Base-by-base conservation (phyloP, 345 rosid genomes). In the Eucalyptus cloeziana region DNA sequence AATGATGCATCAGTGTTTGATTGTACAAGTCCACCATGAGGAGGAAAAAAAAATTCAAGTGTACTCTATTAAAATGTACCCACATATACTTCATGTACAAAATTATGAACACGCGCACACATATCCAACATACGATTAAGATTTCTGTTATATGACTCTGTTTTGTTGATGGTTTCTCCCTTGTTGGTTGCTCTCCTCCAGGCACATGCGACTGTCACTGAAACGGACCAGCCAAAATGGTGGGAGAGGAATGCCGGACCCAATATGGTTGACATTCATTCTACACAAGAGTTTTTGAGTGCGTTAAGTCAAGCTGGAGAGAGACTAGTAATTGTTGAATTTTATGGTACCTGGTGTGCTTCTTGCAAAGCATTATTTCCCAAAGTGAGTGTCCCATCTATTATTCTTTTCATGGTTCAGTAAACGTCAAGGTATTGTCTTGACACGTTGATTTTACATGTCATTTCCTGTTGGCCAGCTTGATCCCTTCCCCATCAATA, bases 271-370 rank as follows among this genome's bases (percentile, higher is more conserved):
- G 99, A 97, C 89, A 94, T 97, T 92, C 99, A 96, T 92, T 97
- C 99, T 15, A 95, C 99, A 21, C 94, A 95, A 90, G 99, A 96
- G 89, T 97, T 96, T 92, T 92, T 96, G 89, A 90, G 93, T 43
- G 96, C 97, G 60, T 93, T 97, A 89, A 95, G 96, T 85, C 93
- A 93, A 91, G 97, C 99, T 2, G 96, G 95, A 13, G 97, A 97
- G 88, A 96, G 93, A 93, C 92, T 97, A 94, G 99, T 97, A 64
- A 96, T 97, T 91, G 98, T 97, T 79, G 99, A 97, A 89, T 97
- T 97, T 93, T 97, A 97, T 93, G 99, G 99, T 90, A 96, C 99
- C 50, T 97, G 99, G 99, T 97, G 99, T 92, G 99, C 98, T 86
- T 97, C 98, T 88, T 97, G 99, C 90, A 94, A 96, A 89, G 98